Conservation (phyloP, 345 rosid genomes). For the Arabis alpina region DNA sequence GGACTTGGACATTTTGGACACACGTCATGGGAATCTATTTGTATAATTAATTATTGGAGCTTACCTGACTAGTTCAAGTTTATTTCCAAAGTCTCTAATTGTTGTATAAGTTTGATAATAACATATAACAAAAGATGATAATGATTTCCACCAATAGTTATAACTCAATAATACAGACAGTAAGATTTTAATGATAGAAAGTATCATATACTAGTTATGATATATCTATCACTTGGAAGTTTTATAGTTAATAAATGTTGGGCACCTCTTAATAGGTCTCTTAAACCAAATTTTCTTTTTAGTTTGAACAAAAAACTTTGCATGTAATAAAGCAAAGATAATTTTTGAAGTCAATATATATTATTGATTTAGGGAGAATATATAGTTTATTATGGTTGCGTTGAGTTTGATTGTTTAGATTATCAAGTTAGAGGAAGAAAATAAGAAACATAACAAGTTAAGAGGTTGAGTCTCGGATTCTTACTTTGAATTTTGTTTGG, state of each 20-base stretch:
- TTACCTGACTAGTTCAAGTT: background rate
- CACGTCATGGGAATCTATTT: slow-evolving; percentile 21
- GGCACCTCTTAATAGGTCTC: background rate
- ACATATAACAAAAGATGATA: slow-evolving; percentile 19
- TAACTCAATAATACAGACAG: background rate
- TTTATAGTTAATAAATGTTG: background rate
- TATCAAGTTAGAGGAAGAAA: background rate
- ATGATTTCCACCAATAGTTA: slow-evolving; percentile 8
- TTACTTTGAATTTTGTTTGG: too few species aligned
- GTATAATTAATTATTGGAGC: slow-evolving; percentile 5
- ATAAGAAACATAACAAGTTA: background rate
- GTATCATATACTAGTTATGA: background rate
- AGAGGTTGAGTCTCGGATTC: too few species aligned
- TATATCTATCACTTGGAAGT: background rate
- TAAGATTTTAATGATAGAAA: too few species aligned
- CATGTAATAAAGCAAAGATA: background rate
- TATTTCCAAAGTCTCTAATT: background rate
- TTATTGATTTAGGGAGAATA: background rate
- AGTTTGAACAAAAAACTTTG: background rate
- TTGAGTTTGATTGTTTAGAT: slow-evolving; percentile 18
- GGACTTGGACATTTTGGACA: slow-evolving; percentile 26
- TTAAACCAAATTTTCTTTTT: background rate
- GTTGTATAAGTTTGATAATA: slow-evolving; percentile 15
- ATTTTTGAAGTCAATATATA: background rate
- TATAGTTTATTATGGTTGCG: background rate